A percentile compares a stretch with the other conserved stretches of the same genome.
Evolutionary conservation across 2,329 filamentous ascomycete genomes (phyloP).

Genomic region (Stenocarpella maydis): DNA sequence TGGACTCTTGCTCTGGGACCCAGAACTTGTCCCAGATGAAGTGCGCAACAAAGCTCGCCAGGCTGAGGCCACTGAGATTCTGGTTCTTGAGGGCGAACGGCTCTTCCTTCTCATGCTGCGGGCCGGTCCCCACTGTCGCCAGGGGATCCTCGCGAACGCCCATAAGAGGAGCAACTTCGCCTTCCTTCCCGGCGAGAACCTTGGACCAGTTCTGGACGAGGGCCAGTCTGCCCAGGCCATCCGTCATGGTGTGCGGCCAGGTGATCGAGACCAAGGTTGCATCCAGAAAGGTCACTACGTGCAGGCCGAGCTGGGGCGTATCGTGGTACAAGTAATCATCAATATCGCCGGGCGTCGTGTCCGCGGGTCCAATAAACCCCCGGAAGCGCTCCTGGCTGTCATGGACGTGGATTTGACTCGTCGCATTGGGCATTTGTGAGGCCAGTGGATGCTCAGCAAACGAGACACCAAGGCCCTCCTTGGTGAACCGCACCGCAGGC

Average conservation of each 20-base stretch:
- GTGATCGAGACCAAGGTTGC: slow-evolving; percentile 57
- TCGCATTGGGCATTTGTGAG: slow-evolving; percentile 46
- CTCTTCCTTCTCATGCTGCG: slow-evolving; percentile 39
- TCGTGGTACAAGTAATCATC: slow-evolving; percentile 52
- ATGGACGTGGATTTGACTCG: slow-evolving; percentile 43
- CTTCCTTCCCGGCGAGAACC: slow-evolving; percentile 52
- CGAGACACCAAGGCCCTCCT: slow-evolving; percentile 45
- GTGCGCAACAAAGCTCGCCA: slow-evolving; percentile 45
- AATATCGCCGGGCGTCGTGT: slow-evolving; percentile 42
- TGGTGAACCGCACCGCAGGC: slow-evolving; percentile 52
- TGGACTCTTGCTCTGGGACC: slow-evolving; percentile 44
- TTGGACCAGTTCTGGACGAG: slow-evolving; percentile 56
- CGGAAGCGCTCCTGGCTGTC: slow-evolving; percentile 40
- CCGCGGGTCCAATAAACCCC: slow-evolving; percentile 39
- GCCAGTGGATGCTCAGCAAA: slow-evolving; percentile 53
- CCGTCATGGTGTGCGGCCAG: slow-evolving; percentile 58
- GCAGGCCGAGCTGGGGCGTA: slow-evolving; percentile 55
- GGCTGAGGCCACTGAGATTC: slow-evolving; percentile 40
- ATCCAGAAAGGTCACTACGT: slow-evolving; percentile 57
- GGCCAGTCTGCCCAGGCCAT: slow-evolving; percentile 52
- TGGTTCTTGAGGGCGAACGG: slow-evolving; percentile 40
- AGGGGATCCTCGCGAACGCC: slow-evolving; percentile 49
- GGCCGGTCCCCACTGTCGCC: slow-evolving; percentile 37
- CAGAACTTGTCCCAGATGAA: slow-evolving; percentile 47
- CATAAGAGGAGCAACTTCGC: slow-evolving; percentile 49